A percentile compares a stretch with the other conserved stretches of the same genome.
phyloP scores from a whole-genome alignment of 345 rosid genomes.

The Salix purpurea region DNA sequence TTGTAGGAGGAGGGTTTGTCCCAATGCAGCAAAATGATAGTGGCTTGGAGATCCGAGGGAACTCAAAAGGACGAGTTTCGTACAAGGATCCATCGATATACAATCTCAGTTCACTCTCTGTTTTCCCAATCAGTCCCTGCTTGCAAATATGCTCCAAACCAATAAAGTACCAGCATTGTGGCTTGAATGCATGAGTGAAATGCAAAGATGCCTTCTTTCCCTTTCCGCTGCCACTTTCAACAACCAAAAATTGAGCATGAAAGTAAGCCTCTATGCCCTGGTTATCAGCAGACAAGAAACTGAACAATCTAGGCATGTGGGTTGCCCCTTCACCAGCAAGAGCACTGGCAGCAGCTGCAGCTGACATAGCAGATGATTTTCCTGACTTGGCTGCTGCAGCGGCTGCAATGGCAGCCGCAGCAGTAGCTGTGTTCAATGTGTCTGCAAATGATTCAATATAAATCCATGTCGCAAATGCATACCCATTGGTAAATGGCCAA shows the following conservation, averaged over 20 bases:
- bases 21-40: slow-evolving; percentile 98
- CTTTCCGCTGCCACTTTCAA: slow-evolving; percentile 91
- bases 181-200: slow-evolving; percentile 97
- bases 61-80: slow-evolving; percentile 91
- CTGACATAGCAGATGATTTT: slow-evolving; percentile 97
- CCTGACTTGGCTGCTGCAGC: slow-evolving; percentile 98
- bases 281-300: slow-evolving; percentile 94
- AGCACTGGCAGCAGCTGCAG: slow-evolving; percentile 99
- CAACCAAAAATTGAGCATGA: slow-evolving; percentile 96
- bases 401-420: slow-evolving; percentile 96
- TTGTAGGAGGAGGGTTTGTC: slow-evolving; percentile 96
- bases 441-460: slow-evolving; percentile 98
- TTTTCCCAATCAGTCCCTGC: slow-evolving; percentile 86
- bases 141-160: slow-evolving; percentile 85
- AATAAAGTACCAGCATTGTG: slow-evolving; percentile 98
- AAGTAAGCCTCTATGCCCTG: slow-evolving; percentile 98
- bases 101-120: slow-evolving; percentile 88
- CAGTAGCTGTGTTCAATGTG: slow-evolving; percentile 94
- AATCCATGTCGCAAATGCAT: slow-evolving; percentile 95
- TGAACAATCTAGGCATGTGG: slow-evolving; percentile 96
- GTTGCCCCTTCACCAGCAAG: slow-evolving; percentile 99
- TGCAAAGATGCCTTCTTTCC: slow-evolving; percentile 93
- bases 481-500: slow-evolving; percentile 96
- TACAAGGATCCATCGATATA: slow-evolving; percentile 92
- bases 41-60: slow-evolving; percentile 89